Evolutionary conservation across 2,329 filamentous ascomycete species (phyloP), one percentile per base, ranked within the genome.

Genomic region (Colletotrichum sidae): DNA sequence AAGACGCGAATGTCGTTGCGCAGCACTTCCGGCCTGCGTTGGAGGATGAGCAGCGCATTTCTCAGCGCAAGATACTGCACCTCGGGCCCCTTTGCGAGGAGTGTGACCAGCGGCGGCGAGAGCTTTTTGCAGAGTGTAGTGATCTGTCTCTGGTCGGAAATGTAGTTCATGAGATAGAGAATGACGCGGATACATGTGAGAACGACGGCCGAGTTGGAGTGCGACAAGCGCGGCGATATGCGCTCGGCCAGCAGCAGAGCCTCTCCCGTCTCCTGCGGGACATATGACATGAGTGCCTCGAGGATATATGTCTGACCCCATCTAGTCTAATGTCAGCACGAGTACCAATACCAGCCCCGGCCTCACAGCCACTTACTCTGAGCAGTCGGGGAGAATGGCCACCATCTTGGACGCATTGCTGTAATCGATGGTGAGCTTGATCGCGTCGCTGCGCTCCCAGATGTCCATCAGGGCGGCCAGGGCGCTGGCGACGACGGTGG

Each of bases 261-360:
- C 79, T 99, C 96, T 42, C 89, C 87, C 0, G 91, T 90, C 72
- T 98, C 94, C 78, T 97, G 93, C 6, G 96, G 96, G 12, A 98
- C 92, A 75, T 98, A 99, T 25, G 95, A 96, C 92, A 98, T 98
- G 72, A 99, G 85, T 17, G 96, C 94, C 80, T 99, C 96, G 8
- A 99, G 86, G 60, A 99, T 98, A 77, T 99, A 99, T 25, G 95
- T 97, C 82, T 99, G 96, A 46, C 96, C 95, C 96, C 96, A 99
- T 85, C 93, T 96, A 70, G 38, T 66, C 69, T 50, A 15, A 51
- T 50, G 67, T 70, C 53, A 67, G 55, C 15, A 60, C 17, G 11
- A 9, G 13, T n/a, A 42, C 35, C 12, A 17, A 35, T 15, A 55
- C 12, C n/a, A 46, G 10, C 7, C 34, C 11, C 11, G 10, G 59